Conservation (phyloP, 2,329 filamentous ascomycete genomes). For the Exophiala lecanii-corni region DNA sequence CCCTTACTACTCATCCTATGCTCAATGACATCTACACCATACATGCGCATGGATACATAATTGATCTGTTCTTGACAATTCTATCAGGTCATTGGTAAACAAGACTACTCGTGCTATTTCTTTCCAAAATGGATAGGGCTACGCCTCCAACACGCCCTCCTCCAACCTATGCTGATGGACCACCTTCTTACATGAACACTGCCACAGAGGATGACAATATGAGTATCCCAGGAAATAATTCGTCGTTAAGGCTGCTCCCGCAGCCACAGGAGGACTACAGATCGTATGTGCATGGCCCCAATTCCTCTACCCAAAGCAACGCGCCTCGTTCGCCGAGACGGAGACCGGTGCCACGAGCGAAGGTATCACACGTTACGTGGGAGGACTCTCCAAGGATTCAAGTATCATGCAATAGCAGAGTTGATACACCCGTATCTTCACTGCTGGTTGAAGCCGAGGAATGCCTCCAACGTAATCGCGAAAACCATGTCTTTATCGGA, state of each 20-base stretch:
- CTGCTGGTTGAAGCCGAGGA: slow-evolving; percentile 21
- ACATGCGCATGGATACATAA: slow-evolving; percentile 17
- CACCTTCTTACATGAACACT: slow-evolving; percentile 35
- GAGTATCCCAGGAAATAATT: slow-evolving; percentile 32
- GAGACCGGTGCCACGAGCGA: slow-evolving; percentile 20
- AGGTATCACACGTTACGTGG: slow-evolving; percentile 21
- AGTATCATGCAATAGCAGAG: slow-evolving; percentile 10
- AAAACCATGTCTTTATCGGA: slow-evolving; percentile 17
- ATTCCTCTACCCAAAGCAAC: slow-evolving; percentile 15
- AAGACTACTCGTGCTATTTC: slow-evolving; percentile 7
- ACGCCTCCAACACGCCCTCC: slow-evolving; percentile 27
- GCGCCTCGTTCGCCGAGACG: slow-evolving; percentile 17
- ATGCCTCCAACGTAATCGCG: slow-evolving; percentile 14
- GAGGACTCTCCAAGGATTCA: slow-evolving; percentile 13
- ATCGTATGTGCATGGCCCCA: slow-evolving; percentile 35
- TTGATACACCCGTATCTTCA: slow-evolving; percentile 22
- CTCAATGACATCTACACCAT: too few relatives aligned
- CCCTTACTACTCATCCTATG: too few relatives aligned
- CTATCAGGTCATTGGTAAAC: slow-evolving; percentile 12
- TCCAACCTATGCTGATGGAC: slow-evolving; percentile 39
- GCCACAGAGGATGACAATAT: slow-evolving; percentile 31
- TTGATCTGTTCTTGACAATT: slow-evolving; percentile 12
- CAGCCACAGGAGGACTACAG: slow-evolving; percentile 35
- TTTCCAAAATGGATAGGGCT: slow-evolving; percentile 20
- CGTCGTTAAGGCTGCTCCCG: slow-evolving; percentile 44